A percentile compares a stretch with the other conserved stretches of the same genome.
phyloP scores from a whole-genome alignment of 139 green algal genomes.

The Ettlia oleoabundans region DNA sequence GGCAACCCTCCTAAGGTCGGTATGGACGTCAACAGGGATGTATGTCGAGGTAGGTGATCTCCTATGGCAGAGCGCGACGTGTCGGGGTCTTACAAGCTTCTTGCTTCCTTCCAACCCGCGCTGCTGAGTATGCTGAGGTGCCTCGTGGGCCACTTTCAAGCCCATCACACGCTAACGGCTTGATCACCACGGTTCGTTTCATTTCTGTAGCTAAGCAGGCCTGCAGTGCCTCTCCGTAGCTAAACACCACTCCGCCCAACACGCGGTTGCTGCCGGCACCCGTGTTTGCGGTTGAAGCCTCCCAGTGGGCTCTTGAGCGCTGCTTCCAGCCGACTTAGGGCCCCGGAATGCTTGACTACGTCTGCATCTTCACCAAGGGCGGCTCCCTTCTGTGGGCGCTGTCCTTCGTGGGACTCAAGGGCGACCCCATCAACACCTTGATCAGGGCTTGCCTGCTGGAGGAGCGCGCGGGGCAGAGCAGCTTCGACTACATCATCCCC shows the following conservation, averaged over 20 bases:
- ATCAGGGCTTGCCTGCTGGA: constrained; percentile 90
- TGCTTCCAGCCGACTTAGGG: neutral
- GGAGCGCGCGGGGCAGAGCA: constrained; percentile 83
- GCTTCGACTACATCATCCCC: constrained; percentile 80
- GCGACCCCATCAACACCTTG: constrained; percentile 78
- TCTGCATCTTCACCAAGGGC: constrained; percentile 88
- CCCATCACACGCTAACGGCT: too few relatives aligned
- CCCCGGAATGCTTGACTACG: constrained; percentile 36
- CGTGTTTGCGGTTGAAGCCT: neutral
- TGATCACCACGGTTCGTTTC: neutral
- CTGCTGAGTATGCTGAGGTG: too few relatives aligned
- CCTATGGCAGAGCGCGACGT: too few relatives aligned
- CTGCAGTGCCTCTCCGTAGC: neutral
- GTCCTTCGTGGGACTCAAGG: constrained; percentile 73
- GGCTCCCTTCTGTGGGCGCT: constrained; percentile 87
- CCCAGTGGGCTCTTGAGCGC: neutral
- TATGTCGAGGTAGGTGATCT: too few relatives aligned
- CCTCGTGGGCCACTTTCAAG: too few relatives aligned
- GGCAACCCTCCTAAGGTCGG: too few relatives aligned
- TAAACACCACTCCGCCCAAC: neutral
- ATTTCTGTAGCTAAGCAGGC: neutral
- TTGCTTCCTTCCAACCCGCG: too few relatives aligned
- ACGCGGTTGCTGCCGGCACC: neutral
- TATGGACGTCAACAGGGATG: too few relatives aligned
- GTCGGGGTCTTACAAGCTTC: too few relatives aligned